Base-by-base conservation (phyloP, 805 yeast genomes). In the Priceomyces haplophilus region DNA sequence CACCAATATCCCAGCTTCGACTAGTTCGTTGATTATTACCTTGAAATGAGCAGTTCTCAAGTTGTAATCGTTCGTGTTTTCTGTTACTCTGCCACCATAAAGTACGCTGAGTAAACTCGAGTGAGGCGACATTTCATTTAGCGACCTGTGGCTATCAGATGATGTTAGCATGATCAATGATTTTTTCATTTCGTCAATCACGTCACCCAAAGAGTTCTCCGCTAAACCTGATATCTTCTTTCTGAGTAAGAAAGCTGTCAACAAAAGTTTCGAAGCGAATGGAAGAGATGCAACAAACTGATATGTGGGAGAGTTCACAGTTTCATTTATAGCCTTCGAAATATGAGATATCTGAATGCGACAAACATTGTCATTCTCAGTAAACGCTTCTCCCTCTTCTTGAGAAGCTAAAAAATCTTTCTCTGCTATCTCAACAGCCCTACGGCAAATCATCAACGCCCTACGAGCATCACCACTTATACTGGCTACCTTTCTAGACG, bases 381-480 rank as follows among this genome's bases (percentile, higher is more conserved):
- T 64, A 13, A 61, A 65, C 5, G 56, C 49, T 25, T 49, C 37
- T 7, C 52, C 48, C 2, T 49, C 51, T 8, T 53, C 59, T 17
- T 55, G 51, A 1, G 40, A 45, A 1, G 40, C 30, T 12, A 73
- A 54, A 53, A 73, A 78, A 46, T 82, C 85, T 25, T 64, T 55
- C 55, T 88, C 95, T 0, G 96, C 96, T 23, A 90, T 72, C 56
- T 88, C 97, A 6, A 90, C 84, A 0, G 97, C 97, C 44, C 97
- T 69, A 30, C 90, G 75, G 56, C 97, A 85, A 18, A 93, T 85
- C 44, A 85, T 85, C 42, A 93, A 69, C 0, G 96, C 97, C 45
- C 98, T 72, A 55, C 99, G 74, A 1, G 97, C 99, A 69, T 93
- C 99, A 45, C 99, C 99, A 59, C 95, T 86, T 2, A 93, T 97